phyloP scores from a whole-genome alignment of 768 basidiomycete species.

The Boletus rex-veris region DNA sequence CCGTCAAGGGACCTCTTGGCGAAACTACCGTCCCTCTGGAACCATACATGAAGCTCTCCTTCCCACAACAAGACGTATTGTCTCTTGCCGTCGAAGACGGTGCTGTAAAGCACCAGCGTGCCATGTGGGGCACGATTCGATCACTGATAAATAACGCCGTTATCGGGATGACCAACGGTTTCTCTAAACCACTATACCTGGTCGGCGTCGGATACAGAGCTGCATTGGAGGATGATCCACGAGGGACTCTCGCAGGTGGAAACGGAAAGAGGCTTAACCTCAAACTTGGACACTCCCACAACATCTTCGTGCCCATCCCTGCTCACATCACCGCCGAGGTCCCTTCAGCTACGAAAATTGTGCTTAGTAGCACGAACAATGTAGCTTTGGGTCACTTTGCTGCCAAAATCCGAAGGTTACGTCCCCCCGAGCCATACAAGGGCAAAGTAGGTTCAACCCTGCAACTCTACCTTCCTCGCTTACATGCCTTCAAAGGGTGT shows the following conservation, averaged over 20 bases:
- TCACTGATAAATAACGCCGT: constrained; percentile 89
- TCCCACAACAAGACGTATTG: constrained; percentile 33
- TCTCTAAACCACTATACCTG: constrained; percentile 76
- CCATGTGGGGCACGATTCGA: constrained; percentile 95
- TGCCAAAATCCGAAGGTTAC: constrained; percentile 75
- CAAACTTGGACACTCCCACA: constrained; percentile 91
- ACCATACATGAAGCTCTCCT: constrained; percentile 41
- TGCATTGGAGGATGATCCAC: constrained; percentile 75
- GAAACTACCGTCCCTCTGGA: constrained; percentile 45
- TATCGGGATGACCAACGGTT: constrained; percentile 85
- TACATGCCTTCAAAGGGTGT: constrained; percentile 59
- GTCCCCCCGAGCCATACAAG: constrained; percentile 96
- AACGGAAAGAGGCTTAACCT: constrained; percentile 74
- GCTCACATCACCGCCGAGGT: constrained; percentile 76
- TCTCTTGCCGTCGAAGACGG: constrained; percentile 52
- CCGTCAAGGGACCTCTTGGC: constrained; percentile 61
- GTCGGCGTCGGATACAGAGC: constrained; percentile 96
- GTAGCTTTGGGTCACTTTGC: constrained; percentile 85
- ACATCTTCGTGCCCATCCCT: constrained; percentile 80
- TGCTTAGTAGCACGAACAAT: constrained; percentile 82
- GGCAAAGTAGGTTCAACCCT: constrained; percentile 72
- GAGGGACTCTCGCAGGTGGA: constrained; percentile 53
- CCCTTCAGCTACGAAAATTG: constrained; percentile 79
- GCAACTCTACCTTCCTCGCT: neutral
- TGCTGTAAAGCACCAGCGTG: constrained; percentile 69